These are phyloP conservation scores for Reutealis trisperma DNA, from an alignment of 345 rosid species.

Conservation along the genomic window DNA sequence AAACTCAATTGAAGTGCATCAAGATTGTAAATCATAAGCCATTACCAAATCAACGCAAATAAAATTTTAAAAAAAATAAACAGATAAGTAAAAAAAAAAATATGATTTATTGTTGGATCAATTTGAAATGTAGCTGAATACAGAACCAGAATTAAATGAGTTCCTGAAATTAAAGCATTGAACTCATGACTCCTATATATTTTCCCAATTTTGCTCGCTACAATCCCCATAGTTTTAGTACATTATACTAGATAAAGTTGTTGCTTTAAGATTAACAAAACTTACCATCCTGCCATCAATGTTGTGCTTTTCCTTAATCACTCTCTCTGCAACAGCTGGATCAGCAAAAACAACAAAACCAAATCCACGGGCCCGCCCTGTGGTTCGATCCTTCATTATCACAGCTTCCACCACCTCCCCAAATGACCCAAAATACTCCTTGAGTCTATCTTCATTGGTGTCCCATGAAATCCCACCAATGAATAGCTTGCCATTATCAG, in stretches of 20 bases:
- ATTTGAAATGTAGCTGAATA: slow-evolving; percentile 33
- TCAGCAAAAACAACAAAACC: slow-evolving; percentile 95
- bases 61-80: slow-evolving; percentile 1
- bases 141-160: slow-evolving; percentile 31
- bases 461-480: slow-evolving; percentile 99
- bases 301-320: slow-evolving; percentile 78
- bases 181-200: slow-evolving; percentile 27
- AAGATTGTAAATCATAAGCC: background rate
- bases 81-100: slow-evolving; percentile 15
- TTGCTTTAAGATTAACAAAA: slow-evolving; percentile 18
- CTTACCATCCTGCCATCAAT: slow-evolving; percentile 95
- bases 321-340: slow-evolving; percentile 84
- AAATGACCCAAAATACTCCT: slow-evolving; percentile 79
- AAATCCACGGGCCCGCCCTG: slow-evolving; percentile 98
- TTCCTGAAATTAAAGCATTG: slow-evolving; percentile 42
- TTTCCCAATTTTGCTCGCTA: slow-evolving; percentile 7
- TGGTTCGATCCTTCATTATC: slow-evolving; percentile 96
- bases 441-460: slow-evolving; percentile 89
- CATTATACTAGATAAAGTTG: slow-evolving; percentile 4
- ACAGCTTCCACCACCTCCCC: slow-evolving; percentile 98
- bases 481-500: slow-evolving; percentile 89
- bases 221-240: slow-evolving; percentile 6
- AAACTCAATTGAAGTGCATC: slow-evolving; percentile 9
- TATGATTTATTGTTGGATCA: slow-evolving; percentile 24
- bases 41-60: background rate